These are phyloP conservation scores for Artemisia argyi DNA, from an alignment of 129 eudicot genomes.

Conservation along the genomic window DNA sequence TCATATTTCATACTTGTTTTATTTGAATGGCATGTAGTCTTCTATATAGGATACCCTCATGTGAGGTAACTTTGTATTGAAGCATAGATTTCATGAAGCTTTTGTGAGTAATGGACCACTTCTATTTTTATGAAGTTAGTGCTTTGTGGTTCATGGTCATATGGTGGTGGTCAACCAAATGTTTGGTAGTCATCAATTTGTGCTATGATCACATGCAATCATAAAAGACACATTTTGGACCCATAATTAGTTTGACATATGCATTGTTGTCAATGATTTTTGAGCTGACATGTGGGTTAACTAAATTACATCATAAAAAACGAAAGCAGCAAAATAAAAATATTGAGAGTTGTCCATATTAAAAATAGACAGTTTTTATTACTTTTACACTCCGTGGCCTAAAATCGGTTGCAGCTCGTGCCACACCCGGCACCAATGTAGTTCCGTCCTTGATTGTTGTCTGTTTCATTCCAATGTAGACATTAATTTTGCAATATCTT, in stretches of 20 bases:
- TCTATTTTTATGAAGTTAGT: constrained; percentile 5
- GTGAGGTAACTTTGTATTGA: constrained; percentile 14
- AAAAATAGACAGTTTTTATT: no score
- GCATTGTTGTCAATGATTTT: background rate
- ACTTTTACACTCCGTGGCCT: no score
- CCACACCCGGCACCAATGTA: no score
- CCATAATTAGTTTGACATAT: constrained; percentile 1
- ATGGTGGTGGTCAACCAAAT: constrained; percentile 34
- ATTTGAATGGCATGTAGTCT: constrained; percentile 16
- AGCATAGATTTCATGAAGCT: constrained; percentile 13
- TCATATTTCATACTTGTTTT: constrained; percentile 16
- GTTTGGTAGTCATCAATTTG: constrained; percentile 28
- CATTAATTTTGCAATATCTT: constrained; percentile 9
- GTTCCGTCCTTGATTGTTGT: background rate
- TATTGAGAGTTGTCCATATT: no score
- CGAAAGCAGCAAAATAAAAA: no score
- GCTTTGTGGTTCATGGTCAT: constrained; percentile 19
- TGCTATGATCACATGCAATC: constrained; percentile 36
- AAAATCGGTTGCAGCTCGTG: no score
- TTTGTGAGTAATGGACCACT: constrained; percentile 35
- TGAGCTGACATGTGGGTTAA: no score
- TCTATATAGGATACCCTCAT: constrained; percentile 12
- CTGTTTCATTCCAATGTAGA: background rate
- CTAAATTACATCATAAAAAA: no score
- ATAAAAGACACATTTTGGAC: constrained; percentile 18